Conservation (phyloP, 148 eudicot genomes). For the Gaultheria prostrata region DNA sequence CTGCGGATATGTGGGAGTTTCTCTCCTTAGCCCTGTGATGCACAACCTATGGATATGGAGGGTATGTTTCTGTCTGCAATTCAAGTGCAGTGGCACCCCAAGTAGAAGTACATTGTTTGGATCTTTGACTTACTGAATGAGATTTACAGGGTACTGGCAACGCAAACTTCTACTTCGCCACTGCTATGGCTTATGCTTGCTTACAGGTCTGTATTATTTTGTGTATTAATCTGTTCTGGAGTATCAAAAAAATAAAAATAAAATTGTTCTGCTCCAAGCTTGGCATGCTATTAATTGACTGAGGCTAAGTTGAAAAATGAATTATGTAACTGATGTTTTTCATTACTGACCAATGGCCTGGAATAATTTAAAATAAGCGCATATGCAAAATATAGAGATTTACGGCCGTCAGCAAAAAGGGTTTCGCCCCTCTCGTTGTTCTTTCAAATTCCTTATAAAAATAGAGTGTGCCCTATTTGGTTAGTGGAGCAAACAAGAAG, state of each 20-base stretch:
- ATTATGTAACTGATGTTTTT: neutral
- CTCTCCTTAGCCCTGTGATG: conserved; percentile 95
- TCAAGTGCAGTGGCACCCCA: neutral
- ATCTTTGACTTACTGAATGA: conserved; percentile 13
- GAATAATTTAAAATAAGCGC: neutral
- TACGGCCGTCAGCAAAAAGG: neutral
- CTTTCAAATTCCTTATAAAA: neutral
- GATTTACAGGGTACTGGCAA: conserved; percentile 90
- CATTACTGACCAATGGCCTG: neutral
- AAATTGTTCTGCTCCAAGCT: neutral
- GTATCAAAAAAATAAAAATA: neutral
- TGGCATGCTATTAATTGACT: neutral
- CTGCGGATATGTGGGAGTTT: conserved; percentile 82
- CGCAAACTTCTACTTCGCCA: conserved; percentile 96
- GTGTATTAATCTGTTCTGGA: neutral
- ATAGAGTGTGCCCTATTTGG: neutral
- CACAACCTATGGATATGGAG: conserved; percentile 99
- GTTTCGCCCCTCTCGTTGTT: neutral
- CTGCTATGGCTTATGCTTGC: conserved; percentile 82
- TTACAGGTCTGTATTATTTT: conserved; percentile 63
- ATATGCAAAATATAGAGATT: neutral
- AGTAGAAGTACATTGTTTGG: neutral
- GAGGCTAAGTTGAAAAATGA: neutral
- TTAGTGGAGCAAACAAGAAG: neutral
- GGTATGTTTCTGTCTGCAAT: conserved; percentile 41